Evolutionary conservation across 2,329 filamentous ascomycete genomes (phyloP), one percentile per base, ranked within the genome.

Genomic region (Colletotrichum filicis): DNA sequence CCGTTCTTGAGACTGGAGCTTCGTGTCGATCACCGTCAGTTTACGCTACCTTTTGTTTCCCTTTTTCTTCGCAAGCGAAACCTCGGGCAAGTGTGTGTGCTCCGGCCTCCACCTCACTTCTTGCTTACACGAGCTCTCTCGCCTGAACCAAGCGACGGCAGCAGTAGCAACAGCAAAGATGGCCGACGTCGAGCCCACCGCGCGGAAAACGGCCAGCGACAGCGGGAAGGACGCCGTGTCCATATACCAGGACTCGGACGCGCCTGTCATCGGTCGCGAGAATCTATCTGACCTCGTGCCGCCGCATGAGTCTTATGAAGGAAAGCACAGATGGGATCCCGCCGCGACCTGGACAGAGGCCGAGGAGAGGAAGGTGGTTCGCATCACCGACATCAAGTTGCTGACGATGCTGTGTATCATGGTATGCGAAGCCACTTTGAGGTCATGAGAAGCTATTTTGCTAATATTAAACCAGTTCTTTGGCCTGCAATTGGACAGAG

Each of bases 401-500:
- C 86, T 84, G 28, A 66, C 64, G 82, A 80, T 2, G 79, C 82
- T 73, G 14, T 73, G 76, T 53, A 61, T 77, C 53, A 81, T 82
- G 80, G 61, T 82, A 69, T 86, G 85, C 87, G 67, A 76, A 79
- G 77, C 32, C 76, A 9, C 42, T 14, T 22, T 19, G 4, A 6
- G 12, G 26, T 9, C 28, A 5, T 4, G 42, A 42, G 22, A 37
- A 35, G 22, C 28, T 14, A 14, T 7, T 52, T 35, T 55, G 55
- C 49, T 64, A 28, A 55, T 22, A n/a, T 8, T 42, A 14, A 66
- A 12, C 52, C 7, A 52, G 82, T 92, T 92, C 80, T 91, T 92
- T 69, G 89, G 89, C 0, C 83, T 92, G 5, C 90, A 92, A 77
- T 82, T 92, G 8, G 91, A 92, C 78, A 84, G 91, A 60, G 90